A percentile compares a stretch with the other conserved stretches of the same genome.
Evolutionary conservation across 345 rosid species (phyloP).

Genomic region (Hypericum androsaemum): DNA sequence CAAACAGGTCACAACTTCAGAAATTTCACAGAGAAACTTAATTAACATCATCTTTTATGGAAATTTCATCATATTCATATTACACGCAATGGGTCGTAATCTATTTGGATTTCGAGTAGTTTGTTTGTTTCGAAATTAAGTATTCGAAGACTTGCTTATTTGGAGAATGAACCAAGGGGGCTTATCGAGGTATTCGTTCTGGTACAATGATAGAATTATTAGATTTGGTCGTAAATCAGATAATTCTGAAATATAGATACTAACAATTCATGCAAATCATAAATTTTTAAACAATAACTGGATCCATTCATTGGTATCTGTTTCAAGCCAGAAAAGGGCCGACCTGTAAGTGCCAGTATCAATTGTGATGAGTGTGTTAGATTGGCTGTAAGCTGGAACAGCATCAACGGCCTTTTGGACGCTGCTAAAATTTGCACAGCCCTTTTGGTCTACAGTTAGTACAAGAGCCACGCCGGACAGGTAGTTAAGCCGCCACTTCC

Average conservation of each 20-base stretch:
- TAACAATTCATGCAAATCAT: no score
- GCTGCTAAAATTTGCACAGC: slow-evolving; percentile 61
- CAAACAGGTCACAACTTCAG: no score
- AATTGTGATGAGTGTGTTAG: slow-evolving; percentile 47
- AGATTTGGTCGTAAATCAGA: no score
- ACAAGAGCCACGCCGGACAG: slow-evolving; percentile 31
- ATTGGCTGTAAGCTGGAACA: slow-evolving; percentile 45
- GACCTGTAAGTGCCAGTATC: slow-evolving; percentile 76
- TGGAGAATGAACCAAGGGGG: background rate
- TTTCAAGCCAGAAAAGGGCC: background rate
- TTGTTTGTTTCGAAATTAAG: no score
- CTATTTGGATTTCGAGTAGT: no score
- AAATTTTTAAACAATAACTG: background rate
- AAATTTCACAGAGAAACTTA: background rate
- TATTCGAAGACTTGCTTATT: no score
- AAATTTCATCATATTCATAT: no score
- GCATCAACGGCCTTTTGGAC: slow-evolving; percentile 64
- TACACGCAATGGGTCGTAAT: no score
- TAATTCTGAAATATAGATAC: no score
- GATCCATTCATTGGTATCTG: background rate
- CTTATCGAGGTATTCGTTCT: background rate
- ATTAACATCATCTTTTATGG: no score
- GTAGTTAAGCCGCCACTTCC: slow-evolving; percentile 29
- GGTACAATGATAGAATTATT: no score
- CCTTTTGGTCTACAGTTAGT: slow-evolving; percentile 48